Conservation (phyloP, 2,329 filamentous ascomycete genomes). For the Penicillium sp. region DNA sequence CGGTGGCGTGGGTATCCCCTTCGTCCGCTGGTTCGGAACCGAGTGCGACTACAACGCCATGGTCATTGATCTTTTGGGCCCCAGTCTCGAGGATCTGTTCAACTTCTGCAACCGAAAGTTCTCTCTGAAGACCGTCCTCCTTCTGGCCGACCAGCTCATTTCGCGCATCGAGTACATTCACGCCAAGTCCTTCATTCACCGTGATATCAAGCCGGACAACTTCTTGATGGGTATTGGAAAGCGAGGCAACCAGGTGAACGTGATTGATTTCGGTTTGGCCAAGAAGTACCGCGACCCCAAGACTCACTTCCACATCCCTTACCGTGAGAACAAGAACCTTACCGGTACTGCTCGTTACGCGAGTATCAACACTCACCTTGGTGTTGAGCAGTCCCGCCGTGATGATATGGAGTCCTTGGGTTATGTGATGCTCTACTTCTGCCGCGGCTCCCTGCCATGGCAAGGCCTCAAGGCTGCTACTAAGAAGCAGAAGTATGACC, state of each 20-base stretch:
- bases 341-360: slow-evolving; percentile 98
- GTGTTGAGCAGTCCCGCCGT: slow-evolving; percentile 97
- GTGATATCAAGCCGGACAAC: slow-evolving; percentile 99
- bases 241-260: slow-evolving; percentile 98
- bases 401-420: slow-evolving; percentile 99
- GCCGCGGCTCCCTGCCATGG: slow-evolving; percentile 96
- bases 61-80: slow-evolving; percentile 94
- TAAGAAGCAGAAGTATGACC: slow-evolving; percentile 99
- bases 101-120: slow-evolving; percentile 99
- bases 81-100: slow-evolving; percentile 95
- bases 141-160: slow-evolving; percentile 96
- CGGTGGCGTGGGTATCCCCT: slow-evolving; percentile 94
- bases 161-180: slow-evolving; percentile 99
- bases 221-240: slow-evolving; percentile 99
- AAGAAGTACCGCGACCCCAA: slow-evolving; percentile 99
- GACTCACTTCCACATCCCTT: slow-evolving; percentile 99
- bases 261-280: slow-evolving; percentile 96
- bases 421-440: slow-evolving; percentile 99
- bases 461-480: slow-evolving; percentile 97
- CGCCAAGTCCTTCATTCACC: slow-evolving; percentile 98
- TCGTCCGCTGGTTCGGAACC: slow-evolving; percentile 98
- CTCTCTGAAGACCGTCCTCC: slow-evolving; percentile 93
- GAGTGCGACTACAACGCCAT: slow-evolving; percentile 99
- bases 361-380: slow-evolving; percentile 96
- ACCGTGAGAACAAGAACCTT: slow-evolving; percentile 99